A percentile compares a stretch with the other conserved stretches of the same genome.
Evolutionary conservation across 2,329 filamentous ascomycete species (phyloP).

Genomic region (Microcera coccophila): DNA sequence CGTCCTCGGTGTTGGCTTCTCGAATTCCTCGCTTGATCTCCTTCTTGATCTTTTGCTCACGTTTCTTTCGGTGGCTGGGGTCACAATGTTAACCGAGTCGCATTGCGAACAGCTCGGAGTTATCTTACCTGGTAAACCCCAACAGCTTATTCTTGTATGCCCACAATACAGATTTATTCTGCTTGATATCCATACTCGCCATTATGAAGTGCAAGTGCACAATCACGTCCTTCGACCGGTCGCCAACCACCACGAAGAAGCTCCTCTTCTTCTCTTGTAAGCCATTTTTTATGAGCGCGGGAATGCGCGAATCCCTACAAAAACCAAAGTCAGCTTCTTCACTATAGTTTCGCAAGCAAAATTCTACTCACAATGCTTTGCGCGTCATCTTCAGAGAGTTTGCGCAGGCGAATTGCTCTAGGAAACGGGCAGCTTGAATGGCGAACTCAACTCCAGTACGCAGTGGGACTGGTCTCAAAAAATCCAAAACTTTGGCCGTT

Average conservation of each 20-base stretch:
- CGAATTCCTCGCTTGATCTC: slow-evolving; percentile 93
- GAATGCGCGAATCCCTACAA: slow-evolving; percentile 78
- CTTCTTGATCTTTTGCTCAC: slow-evolving; percentile 96
- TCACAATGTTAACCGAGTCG: slow-evolving; percentile 15
- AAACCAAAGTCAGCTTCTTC: neutral
- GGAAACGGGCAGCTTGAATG: slow-evolving; percentile 29
- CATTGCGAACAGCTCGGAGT: slow-evolving; percentile 2
- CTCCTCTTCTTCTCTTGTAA: slow-evolving; percentile 94
- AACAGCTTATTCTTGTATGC: slow-evolving; percentile 98
- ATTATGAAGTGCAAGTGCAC: slow-evolving; percentile 91
- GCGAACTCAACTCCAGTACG: slow-evolving; percentile 22
- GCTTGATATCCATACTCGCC: slow-evolving; percentile 81
- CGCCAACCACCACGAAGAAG: slow-evolving; percentile 93
- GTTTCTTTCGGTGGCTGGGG: slow-evolving; percentile 88
- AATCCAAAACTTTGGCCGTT: slow-evolving; percentile 40
- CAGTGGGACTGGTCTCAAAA: slow-evolving; percentile 27
- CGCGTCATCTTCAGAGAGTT: slow-evolving; percentile 51
- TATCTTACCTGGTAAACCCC: slow-evolving; percentile 70
- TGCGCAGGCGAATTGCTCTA: slow-evolving; percentile 24
- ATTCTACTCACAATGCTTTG: slow-evolving; percentile 50
- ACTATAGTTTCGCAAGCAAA: neutral
- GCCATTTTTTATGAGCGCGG: slow-evolving; percentile 85
- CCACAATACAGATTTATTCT: slow-evolving; percentile 91
- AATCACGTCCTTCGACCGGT: slow-evolving; percentile 93
- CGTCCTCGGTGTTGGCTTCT: slow-evolving; percentile 87